Base-by-base conservation (phyloP, 352 stramenopile genomes). In the Saprolegnia parasitica region DNA sequence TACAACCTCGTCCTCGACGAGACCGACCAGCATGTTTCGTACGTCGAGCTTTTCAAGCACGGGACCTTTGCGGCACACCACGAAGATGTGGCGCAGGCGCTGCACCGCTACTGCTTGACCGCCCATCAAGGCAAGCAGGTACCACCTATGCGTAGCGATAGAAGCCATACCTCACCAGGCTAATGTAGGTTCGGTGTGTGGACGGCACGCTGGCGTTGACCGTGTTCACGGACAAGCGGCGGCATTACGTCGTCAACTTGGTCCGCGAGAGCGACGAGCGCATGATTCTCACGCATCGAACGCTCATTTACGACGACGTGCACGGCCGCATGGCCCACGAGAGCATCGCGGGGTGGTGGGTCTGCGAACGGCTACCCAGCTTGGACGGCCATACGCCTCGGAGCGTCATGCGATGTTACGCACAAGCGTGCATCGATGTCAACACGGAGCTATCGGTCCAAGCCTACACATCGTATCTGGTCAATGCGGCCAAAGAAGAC, bases 1-100 rank as follows among this genome's bases (percentile, higher is more conserved):
- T 68, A 47, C 40, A 58, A 47, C 50, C 15, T 60, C 11, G 62
- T 68, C 4, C 32, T 68, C 23, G 62, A 68, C 23, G 62, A 68
- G n/a, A 57, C 20, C 2, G 40, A 37, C 46, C 23, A 68, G 13
- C 16, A 61, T 40, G 47, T 68, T 29, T 56, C 62, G 37, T 68
- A 49, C 50, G 32, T 60, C 21, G 62, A 68, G 37, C 35, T 68
- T 13, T 61, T 60, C 46, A 68, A 68, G 50, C 42, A 61, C 29
- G 62, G 62, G 11, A 60, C 52, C 24, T 60, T 60, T 60, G 52
- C 52, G 20, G 52, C 52, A 16, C 35, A 35, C 9, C 52, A 60
- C 35, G 52, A 60, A 24, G 52, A 60, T 24, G 9, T 60, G 1
- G 52, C 52, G 3, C 52, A 9, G 11, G 52, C 52, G 24, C 52